Evolutionary conservation across 2,329 filamentous ascomycete genomes (phyloP).

Genomic region (Celoporthe dispersa): DNA sequence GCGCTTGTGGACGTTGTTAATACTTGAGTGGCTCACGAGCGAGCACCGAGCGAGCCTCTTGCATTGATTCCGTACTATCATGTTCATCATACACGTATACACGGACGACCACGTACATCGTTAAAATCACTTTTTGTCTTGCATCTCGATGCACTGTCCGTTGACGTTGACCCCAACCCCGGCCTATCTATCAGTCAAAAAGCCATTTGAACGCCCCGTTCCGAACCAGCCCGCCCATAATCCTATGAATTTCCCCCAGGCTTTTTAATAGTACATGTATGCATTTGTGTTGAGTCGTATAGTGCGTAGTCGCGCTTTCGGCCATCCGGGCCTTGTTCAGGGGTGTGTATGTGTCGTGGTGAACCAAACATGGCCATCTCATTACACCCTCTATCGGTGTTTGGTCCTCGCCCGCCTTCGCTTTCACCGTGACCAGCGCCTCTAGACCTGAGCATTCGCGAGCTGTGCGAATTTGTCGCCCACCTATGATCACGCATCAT

Average conservation of each 20-base stretch:
- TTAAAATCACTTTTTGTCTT: neutral
- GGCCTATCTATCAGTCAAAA: conserved; percentile 9
- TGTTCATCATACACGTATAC: conserved; percentile 13
- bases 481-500: neutral
- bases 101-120: conserved; percentile 5
- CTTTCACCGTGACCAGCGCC: neutral
- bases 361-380: neutral
- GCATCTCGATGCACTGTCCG: neutral
- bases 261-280: conserved; percentile 27
- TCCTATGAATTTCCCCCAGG: conserved; percentile 44
- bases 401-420: neutral
- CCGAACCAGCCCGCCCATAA: conserved; percentile 7
- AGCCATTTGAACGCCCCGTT: conserved; percentile 1
- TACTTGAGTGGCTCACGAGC: neutral
- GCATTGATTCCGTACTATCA: conserved; percentile 6
- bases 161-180: neutral
- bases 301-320: neutral
- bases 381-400: neutral
- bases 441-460: conserved; percentile 5
- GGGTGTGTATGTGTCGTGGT: neutral
- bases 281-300: neutral
- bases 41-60: neutral
- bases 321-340: neutral
- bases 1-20: neutral
- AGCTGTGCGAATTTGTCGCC: conserved; percentile 12